Evolutionary conservation across 2,329 filamentous ascomycete genomes (phyloP).

Genomic region (Penicillium palitans): DNA sequence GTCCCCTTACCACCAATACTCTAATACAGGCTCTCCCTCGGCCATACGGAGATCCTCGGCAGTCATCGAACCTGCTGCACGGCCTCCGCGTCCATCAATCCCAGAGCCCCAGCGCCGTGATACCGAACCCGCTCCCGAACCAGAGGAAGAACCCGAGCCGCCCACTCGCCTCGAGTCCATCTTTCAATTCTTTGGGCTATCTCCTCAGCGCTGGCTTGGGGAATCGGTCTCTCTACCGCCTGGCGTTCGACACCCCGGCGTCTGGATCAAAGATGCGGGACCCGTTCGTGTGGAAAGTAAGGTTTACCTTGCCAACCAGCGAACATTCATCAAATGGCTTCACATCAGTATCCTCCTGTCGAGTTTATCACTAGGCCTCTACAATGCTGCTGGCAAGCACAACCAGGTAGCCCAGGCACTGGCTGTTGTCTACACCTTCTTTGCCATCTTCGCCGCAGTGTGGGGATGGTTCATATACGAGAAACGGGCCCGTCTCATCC

Average conservation of each 20-base stretch:
- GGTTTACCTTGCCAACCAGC: slow-evolving; percentile 97
- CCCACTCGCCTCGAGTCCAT: slow-evolving; percentile 65
- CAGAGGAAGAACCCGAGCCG: slow-evolving; percentile 47
- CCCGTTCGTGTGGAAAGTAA: slow-evolving; percentile 93
- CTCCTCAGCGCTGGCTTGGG: slow-evolving; percentile 65
- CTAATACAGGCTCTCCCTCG: slow-evolving; percentile 25
- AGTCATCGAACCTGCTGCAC: slow-evolving; percentile 24
- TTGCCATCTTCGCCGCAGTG: slow-evolving; percentile 76
- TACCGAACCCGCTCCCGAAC: slow-evolving; percentile 26
- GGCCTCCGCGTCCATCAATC: slow-evolving; percentile 38
- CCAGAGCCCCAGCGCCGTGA: slow-evolving; percentile 41
- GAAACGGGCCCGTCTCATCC: slow-evolving; percentile 73
- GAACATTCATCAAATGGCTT: slow-evolving; percentile 98
- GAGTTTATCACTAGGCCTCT: slow-evolving; percentile 77
- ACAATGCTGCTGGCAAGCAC: slow-evolving; percentile 76
- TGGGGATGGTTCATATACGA: slow-evolving; percentile 90
- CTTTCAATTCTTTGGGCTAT: slow-evolving; percentile 79
- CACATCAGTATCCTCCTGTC: slow-evolving; percentile 89
- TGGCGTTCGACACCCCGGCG: slow-evolving; percentile 79
- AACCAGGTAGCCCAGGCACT: slow-evolving; percentile 75
- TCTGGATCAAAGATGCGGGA: slow-evolving; percentile 93
- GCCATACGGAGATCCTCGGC: slow-evolving; percentile 28
- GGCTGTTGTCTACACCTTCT: slow-evolving; percentile 77
- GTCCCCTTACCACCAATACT: slow-evolving; percentile 35
- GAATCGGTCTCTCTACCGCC: slow-evolving; percentile 67